phyloP scores from a whole-genome alignment of 371 early-diverging fungal genomes.

The Enteropsectra breve region DNA sequence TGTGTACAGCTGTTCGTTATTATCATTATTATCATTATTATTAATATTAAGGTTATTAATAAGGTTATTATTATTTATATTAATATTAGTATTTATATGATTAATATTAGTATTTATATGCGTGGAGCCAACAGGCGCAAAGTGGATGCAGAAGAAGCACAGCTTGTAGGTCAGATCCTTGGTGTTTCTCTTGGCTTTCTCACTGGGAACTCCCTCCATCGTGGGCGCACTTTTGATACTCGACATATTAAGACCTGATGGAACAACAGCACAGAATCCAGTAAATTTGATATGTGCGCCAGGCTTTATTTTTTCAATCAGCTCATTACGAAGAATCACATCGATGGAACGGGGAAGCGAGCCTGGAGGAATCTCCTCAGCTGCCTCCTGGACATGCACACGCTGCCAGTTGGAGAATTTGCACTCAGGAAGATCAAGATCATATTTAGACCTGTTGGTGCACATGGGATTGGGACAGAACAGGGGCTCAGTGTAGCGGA shows the following conservation, averaged over 20 bases:
- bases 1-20: slow-evolving; percentile 20
- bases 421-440: slow-evolving; percentile 70
- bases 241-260: slow-evolving; percentile 68
- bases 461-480: slow-evolving; percentile 78
- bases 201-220: slow-evolving; percentile 14
- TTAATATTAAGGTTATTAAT: too few relatives aligned
- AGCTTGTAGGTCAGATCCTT: slow-evolving; percentile 47
- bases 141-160: slow-evolving; percentile 42
- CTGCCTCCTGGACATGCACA: slow-evolving; percentile 87
- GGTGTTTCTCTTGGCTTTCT: slow-evolving; percentile 20
- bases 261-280: slow-evolving; percentile 82
- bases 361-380: slow-evolving; percentile 88
- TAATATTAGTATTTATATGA: too few relatives aligned
- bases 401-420: slow-evolving; percentile 94
- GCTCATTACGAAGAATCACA: slow-evolving; percentile 82
- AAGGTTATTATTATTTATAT: background rate
- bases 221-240: slow-evolving; percentile 27
- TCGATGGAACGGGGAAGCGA: slow-evolving; percentile 92
- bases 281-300: slow-evolving; percentile 83
- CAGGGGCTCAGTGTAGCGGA: slow-evolving; percentile 86
- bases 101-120: too few relatives aligned
- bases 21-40: slow-evolving; percentile 1
- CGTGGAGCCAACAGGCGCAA: background rate
- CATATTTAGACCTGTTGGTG: slow-evolving; percentile 73
- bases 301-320: slow-evolving; percentile 86